Evolutionary conservation across 192 early-diverging fungal genomes (phyloP), one percentile per base, ranked within the genome.

Genomic region (Lunasporangiospora selenospora): DNA sequence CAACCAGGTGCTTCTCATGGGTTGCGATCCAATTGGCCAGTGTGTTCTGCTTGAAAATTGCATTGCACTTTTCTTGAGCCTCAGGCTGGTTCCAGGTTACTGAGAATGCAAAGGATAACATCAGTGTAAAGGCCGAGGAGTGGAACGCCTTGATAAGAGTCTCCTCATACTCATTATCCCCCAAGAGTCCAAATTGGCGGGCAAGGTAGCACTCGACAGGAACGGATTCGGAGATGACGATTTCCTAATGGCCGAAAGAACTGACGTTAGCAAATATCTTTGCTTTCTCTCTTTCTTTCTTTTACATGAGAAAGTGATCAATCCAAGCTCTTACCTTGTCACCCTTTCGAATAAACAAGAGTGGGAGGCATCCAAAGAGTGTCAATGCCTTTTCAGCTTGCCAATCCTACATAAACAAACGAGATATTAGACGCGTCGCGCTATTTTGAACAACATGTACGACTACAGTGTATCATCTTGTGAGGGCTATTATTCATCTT

Each of bases 141-240:
- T 64, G 40, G 52, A 64, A 64, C 10, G 52, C 19, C 19, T 29
- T 32, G 44, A 64, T 64, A 13, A 46, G 8, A 4, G 15, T n/a
- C 42, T 64, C 62, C 26, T 64, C 62, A n/a, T 64, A 64, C 23
- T 39, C 29, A 19, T 64, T 64, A 13, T 53, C 41, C 26, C 52
- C 62, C 44, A 64, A 29, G 24, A 64, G 32, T 11, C 62, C 62
- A 39, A 64, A 64, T 7, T 64, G 50, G 24, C 55, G 42, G 30
- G 62, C 62, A 15, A 64, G 27, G 41, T 64, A 64, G 26, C 16
- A n/a, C 9, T 64, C 62, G 29, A 64, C 21, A 2, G 33, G 51
- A 23, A 26, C 4, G 1, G 43, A 21, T 8, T 64, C 62, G 2
- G 62, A 21, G 32, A 64, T 19, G 21, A 46, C n/a, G 9, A 53